Conservation (phyloP, 768 basidiomycete genomes). For the Lactarius trivialis region DNA sequence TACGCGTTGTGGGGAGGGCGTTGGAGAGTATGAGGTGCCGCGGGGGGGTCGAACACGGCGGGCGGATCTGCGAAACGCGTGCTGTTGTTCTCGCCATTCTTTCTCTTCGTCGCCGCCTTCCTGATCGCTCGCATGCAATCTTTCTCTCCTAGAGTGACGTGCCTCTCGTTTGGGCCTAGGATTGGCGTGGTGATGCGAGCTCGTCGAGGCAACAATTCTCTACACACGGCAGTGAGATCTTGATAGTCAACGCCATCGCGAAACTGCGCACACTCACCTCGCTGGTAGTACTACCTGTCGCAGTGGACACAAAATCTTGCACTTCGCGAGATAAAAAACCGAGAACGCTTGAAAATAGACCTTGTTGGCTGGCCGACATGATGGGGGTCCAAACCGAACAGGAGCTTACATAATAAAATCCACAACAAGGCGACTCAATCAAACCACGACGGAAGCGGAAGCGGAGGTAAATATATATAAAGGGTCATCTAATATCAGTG, state of each 20-base stretch:
- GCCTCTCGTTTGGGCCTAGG: background rate
- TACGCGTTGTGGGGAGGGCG: background rate
- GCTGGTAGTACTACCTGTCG: conserved; percentile 39
- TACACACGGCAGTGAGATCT: background rate
- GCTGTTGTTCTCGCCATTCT: conserved; percentile 7
- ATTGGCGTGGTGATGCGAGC: background rate
- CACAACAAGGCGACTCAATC: conserved; percentile 1
- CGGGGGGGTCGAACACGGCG: conserved; percentile 6
- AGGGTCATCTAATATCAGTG: background rate
- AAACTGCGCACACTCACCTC: conserved; percentile 17
- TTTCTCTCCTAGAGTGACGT: conserved; percentile 1
- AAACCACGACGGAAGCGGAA: background rate
- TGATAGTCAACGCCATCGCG: background rate
- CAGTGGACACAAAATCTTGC: conserved; percentile 61
- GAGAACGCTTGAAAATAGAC: conserved; percentile 58
- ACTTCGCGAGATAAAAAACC: conserved; percentile 66
- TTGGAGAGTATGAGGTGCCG: conserved; percentile 10
- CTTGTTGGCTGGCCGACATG: conserved; percentile 23
- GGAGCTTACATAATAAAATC: conserved; percentile 16
- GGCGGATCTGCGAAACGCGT: background rate
- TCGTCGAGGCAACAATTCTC: conserved; percentile 1
- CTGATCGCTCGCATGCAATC: background rate
- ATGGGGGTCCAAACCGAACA: conserved; percentile 3
- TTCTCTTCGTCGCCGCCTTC: background rate
- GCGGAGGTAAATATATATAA: background rate